A percentile compares a stretch with the other conserved stretches of the same genome.
Conservation (phyloP, 2,329 filamentous ascomycete genomes). For the Macrophomina tecta region DNA sequence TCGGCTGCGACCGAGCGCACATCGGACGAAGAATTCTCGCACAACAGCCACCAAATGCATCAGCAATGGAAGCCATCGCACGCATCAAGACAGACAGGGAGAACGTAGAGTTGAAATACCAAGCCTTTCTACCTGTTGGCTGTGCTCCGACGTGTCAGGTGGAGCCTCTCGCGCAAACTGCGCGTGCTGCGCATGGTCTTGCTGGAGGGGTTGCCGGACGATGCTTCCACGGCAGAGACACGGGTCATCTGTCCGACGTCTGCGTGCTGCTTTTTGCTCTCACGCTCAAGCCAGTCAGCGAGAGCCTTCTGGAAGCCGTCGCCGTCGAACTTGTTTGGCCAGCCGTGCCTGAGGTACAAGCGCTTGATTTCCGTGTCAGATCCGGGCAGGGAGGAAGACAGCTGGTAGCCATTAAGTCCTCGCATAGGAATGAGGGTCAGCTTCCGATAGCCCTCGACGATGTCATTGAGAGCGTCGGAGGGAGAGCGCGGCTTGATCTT, state of each 20-base stretch:
- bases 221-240: conserved; percentile 24
- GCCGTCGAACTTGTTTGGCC: conserved; percentile 26
- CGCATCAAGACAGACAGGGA: conserved; percentile 8
- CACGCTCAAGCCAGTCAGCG: conserved; percentile 21
- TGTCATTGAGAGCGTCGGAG: conserved; percentile 12
- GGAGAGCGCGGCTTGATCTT: conserved; percentile 4
- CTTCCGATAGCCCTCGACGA: conserved; percentile 12
- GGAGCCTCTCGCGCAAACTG: conserved; percentile 24
- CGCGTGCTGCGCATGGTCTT: conserved; percentile 27
- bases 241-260: conserved; percentile 23
- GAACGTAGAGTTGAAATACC: neutral
- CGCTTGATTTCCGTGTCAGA: conserved; percentile 26
- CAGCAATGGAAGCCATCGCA: conserved; percentile 18
- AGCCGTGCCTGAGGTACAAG: conserved; percentile 21
- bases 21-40: conserved; percentile 11
- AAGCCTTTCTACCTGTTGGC: conserved; percentile 14
- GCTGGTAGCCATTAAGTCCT: conserved; percentile 18
- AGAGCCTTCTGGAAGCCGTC: conserved; percentile 21
- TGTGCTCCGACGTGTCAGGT: conserved; percentile 17
- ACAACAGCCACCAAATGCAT: conserved; percentile 17
- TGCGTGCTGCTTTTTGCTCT: conserved; percentile 10
- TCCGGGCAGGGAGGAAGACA: conserved; percentile 24
- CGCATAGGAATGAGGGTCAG: conserved; percentile 24
- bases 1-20: neutral
- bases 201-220: conserved; percentile 10